These are phyloP conservation scores for Cystobasidium sp. DNA, from an alignment of 1,284 basidiomycete genomes.

Conservation along the genomic window DNA sequence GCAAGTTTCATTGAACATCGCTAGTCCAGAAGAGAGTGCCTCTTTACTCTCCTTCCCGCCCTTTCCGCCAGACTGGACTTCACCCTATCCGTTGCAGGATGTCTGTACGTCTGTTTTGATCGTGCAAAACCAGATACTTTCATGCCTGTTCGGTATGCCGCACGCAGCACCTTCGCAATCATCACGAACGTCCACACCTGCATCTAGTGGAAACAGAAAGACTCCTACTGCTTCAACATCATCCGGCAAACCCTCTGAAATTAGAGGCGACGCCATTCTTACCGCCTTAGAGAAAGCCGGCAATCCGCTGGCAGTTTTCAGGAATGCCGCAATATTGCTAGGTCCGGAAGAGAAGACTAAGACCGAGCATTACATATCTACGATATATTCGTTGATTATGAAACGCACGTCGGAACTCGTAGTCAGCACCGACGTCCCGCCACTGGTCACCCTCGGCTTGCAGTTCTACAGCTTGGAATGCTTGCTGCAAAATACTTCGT, in stretches of 20 bases:
- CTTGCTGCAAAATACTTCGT: conserved; percentile 17
- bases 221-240: not conserved
- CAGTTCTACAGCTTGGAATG: conserved; percentile 27
- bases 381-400: conserved; percentile 28
- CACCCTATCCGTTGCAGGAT: not conserved
- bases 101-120: conserved; percentile 14
- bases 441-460: not conserved
- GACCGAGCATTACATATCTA: conserved; percentile 20
- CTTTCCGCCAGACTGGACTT: conserved; percentile 8
- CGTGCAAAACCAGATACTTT: conserved; percentile 15
- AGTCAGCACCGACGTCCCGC: not conserved
- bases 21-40: not conserved
- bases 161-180: not conserved
- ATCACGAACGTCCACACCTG: not conserved
- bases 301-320: conserved; percentile 1
- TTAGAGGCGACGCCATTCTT: not conserved
- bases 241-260: not conserved
- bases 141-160: conserved; percentile 9
- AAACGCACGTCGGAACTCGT: conserved; percentile 6
- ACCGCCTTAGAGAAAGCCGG: conserved; percentile 1
- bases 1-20: not conserved
- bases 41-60: conserved; percentile 16
- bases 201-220: not conserved
- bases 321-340: not conserved
- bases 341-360: conserved; percentile 4